These are phyloP conservation scores for Leishmania lainsoni DNA, from an alignment of 208 protist genomes.

Conservation along the genomic window DNA sequence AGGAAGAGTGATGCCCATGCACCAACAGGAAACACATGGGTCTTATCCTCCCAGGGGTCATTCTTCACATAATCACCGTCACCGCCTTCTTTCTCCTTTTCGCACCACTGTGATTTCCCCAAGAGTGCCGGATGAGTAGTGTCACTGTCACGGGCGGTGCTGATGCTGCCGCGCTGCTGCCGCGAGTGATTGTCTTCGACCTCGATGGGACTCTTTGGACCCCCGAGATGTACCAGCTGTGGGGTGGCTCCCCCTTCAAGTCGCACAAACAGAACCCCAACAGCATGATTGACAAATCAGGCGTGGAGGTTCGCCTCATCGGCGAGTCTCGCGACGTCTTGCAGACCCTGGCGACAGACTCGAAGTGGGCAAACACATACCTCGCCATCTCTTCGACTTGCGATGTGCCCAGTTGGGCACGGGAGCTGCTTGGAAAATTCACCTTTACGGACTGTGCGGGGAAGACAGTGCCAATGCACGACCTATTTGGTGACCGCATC, in stretches of 20 bases:
- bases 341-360: slow-evolving; percentile 50
- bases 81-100: not conserved
- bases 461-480: slow-evolving; percentile 56
- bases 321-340: slow-evolving; percentile 78
- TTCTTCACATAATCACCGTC: not conserved
- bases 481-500: slow-evolving; percentile 68
- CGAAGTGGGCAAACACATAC: slow-evolving; percentile 54
- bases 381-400: slow-evolving; percentile 86
- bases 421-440: slow-evolving; percentile 74
- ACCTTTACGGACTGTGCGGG: slow-evolving; percentile 41
- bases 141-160: not conserved
- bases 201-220: slow-evolving; percentile 91
- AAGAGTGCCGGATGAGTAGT: not conserved
- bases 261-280: slow-evolving; percentile 39
- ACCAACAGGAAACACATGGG: not conserved
- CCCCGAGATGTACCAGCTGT: slow-evolving; percentile 91
- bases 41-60: not conserved
- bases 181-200: slow-evolving; percentile 85
- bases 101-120: not conserved
- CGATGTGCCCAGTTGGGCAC: slow-evolving; percentile 86
- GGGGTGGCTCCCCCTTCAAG: slow-evolving; percentile 79
- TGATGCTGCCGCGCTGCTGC: not conserved
- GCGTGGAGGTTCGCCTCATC: slow-evolving; percentile 70
- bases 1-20: not conserved
- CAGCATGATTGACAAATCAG: slow-evolving; percentile 58